Evolutionary conservation across 257 asterid genomes (phyloP), one percentile per base, ranked within the genome.

Genomic region (Henckelia pumila): DNA sequence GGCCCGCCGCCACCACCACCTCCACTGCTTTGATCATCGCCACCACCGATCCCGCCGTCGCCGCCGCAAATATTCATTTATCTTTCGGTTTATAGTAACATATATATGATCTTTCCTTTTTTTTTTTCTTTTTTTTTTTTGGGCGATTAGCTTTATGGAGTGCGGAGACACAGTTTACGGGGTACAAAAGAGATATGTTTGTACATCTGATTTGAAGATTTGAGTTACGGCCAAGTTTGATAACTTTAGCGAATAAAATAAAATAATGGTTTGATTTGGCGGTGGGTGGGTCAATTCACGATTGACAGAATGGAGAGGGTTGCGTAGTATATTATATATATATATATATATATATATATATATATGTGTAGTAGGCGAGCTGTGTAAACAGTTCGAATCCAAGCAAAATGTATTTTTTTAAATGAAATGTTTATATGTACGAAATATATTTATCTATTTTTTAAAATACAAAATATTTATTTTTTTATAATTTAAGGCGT

Each of bases 1-100:
- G 94, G 94, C 62, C 88, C 87, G 2, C 69, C 77, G 13, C 67
- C 73, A 7, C 75, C 71, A 0, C 56, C 59, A 0, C 59, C 35
- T 10, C 55, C 57, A 67, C 7, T 26, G 30, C 30, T 62, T 19
- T 16, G 28, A 26, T 67, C 74, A 5, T 61, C 56, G 3, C 73
- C 76, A 24, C 72, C 76, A 56, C 71, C 53, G 49, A 53, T n/a
- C n/a, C n/a, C n/a, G n/a, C n/a, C 55, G 22, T 28, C 63, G 23
- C 11, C 28, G 56, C 22, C 37, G 16, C 78, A 70, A 82, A 71
- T 80, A 0, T 32, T 56, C 25, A n/a, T 33, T 44, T 37, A 22
- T 23, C 57, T 10, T 52, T 23, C 14, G 8, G 24, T 17, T 32
- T 23, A 26, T 66, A 7, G 17, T 13, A 29, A 65, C 55, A 55